These are phyloP conservation scores for Penicillium subrubescens DNA, from an alignment of 495 filamentous ascomycete species.

Conservation along the genomic window DNA sequence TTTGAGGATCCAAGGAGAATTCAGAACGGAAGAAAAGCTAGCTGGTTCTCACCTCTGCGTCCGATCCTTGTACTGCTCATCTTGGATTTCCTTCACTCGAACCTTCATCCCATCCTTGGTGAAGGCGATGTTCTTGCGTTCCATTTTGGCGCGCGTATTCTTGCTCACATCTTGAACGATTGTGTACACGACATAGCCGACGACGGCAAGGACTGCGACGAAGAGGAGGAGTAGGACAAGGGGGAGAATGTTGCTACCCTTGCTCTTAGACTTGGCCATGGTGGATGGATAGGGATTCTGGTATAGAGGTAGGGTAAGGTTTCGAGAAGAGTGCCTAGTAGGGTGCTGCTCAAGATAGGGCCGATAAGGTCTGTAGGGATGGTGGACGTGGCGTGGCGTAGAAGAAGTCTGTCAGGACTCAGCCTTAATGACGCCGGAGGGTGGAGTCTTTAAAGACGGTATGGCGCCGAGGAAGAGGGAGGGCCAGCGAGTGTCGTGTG, in stretches of 20 bases:
- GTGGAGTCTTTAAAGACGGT: conserved; percentile 2
- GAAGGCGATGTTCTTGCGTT: conserved; percentile 77
- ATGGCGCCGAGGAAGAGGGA: background rate
- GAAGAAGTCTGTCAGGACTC: background rate
- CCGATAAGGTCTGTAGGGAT: background rate
- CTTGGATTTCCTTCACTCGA: conserved; percentile 70
- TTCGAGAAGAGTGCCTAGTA: background rate
- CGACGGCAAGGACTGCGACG: conserved; percentile 59
- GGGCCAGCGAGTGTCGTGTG: conserved; percentile 1
- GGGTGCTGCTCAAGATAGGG: background rate
- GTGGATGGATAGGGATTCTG: background rate
- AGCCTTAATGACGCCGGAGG: background rate
- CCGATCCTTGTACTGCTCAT: conserved; percentile 78
- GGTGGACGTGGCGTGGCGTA: conserved; percentile 5
- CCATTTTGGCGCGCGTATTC: conserved; percentile 72
- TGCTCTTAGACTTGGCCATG: conserved; percentile 28
- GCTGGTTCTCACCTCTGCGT: conserved; percentile 65
- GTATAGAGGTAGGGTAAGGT: background rate
- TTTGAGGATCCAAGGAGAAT: background rate
- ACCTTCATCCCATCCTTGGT: conserved; percentile 85
- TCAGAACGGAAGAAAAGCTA: background rate
- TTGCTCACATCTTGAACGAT: conserved; percentile 68
- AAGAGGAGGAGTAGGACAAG: conserved; percentile 72
- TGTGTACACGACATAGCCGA: conserved; percentile 75
- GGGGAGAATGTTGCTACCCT: conserved; percentile 61